Evolutionary conservation across 1,139 yeast species (phyloP), one percentile per base, ranked within the genome.

Genomic region (Kurtzmaniella quercitrusa): DNA sequence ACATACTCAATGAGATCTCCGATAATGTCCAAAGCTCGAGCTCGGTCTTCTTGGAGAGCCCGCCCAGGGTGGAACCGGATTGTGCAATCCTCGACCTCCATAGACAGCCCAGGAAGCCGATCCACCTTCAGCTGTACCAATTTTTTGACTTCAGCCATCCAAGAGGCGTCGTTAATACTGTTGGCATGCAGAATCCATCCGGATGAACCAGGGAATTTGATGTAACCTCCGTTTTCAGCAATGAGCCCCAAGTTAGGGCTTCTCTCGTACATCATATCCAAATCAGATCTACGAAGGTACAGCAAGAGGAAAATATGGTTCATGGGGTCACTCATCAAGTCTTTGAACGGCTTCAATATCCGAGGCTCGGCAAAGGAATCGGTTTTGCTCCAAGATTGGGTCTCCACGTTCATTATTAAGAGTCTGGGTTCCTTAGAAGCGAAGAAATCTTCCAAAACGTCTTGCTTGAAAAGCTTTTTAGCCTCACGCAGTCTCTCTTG

Each of bases 1-100:
- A 91, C 81, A 59, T 90, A 93, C 34, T 90, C 84, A 44, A 90
- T 83, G 46, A 87, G 77, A 54, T 90, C 97, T 39, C 97, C 97
- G 67, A 89, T 78, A 14, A 84, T 75, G 43, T 81, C 75, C 37
- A 76, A 65, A 41, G 82, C 81, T 51, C 94, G 75, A 42, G 82
- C 88, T 27, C 73, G 70, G 54, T 86, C 91, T 40, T 85, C 90
- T 12, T 60, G 56, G 33, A 63, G 59, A 5, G 82, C 79, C 40
- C 71, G 66, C 37, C 87, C 91, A 0, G 91, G 82, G 51, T 84
- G 85, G 58, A 90, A 82, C 46, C 84, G 74, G 37, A 90, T 73
- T 33, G 89, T 81, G 41, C 91, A 81, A 48, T 89, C 95, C 48
- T 85, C 87, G 38, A 77, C 71, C 51, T 84, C 86, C 45, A 84